A percentile compares a stretch with the other conserved stretches of the same genome.
phyloP scores from a whole-genome alignment of 306 rosid genomes.

The Abrus pulchellus region DNA sequence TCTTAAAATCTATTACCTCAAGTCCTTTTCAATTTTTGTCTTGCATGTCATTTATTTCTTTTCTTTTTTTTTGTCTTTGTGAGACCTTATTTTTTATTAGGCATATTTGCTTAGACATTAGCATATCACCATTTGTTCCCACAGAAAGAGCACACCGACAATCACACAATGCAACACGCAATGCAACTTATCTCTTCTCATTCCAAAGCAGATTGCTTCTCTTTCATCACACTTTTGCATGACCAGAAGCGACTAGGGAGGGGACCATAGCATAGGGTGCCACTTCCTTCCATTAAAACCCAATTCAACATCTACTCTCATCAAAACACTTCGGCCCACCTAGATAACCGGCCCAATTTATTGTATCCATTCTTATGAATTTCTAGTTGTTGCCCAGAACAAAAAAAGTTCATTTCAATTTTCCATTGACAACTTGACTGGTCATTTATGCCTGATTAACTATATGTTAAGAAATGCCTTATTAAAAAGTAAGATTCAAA shows the following conservation, averaged over 20 bases:
- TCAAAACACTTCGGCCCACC: background rate
- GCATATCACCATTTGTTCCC: slow-evolving; percentile 15
- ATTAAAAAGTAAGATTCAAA: no score
- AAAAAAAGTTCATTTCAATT: background rate
- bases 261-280: background rate
- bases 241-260: background rate
- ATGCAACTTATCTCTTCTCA: background rate
- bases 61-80: background rate
- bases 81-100: background rate
- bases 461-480: no score
- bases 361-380: background rate
- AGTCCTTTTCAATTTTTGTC: slow-evolving; percentile 57
- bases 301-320: background rate
- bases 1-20: slow-evolving; percentile 40
- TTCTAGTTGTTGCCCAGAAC: background rate
- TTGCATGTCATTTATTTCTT: background rate
- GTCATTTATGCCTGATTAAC: background rate
- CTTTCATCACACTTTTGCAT: background rate
- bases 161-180: background rate
- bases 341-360: background rate
- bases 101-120: slow-evolving; percentile 11
- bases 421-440: background rate
- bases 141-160: background rate
- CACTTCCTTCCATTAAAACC: background rate
- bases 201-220: background rate